Evolutionary conservation across 1,284 basidiomycete genomes (phyloP).

Genomic region (Apiotrichum gracile): DNA sequence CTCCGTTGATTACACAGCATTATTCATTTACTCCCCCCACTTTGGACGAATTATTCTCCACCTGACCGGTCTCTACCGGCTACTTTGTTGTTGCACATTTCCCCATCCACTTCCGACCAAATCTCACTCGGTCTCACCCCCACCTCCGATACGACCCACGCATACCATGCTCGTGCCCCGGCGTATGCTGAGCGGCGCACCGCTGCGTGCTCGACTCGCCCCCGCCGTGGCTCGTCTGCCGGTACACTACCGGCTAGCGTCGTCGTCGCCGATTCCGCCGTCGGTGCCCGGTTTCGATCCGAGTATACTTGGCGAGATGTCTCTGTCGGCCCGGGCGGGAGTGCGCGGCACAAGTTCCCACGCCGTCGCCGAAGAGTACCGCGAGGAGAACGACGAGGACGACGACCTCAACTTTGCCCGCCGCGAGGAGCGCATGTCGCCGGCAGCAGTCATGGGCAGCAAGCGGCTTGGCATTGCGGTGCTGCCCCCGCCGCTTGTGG

Average conservation of each 20-base stretch:
- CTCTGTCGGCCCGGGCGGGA: not conserved
- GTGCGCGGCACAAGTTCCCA: not conserved
- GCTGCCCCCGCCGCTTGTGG: conserved; percentile 59
- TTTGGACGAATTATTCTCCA: not conserved
- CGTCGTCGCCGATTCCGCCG: not conserved
- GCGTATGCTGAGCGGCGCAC: not conserved
- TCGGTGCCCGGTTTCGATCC: not conserved
- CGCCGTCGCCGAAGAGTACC: not conserved
- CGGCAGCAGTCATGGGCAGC: conserved; percentile 72
- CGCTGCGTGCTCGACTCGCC: not conserved
- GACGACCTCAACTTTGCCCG: not conserved
- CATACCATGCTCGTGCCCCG: conserved; percentile 1
- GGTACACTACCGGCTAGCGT: not conserved
- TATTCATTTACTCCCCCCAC: not conserved
- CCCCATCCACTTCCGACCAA: not conserved
- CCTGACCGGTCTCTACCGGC: not conserved
- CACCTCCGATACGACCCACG: not conserved
- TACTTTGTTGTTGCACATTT: not conserved
- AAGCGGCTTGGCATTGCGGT: conserved; percentile 62
- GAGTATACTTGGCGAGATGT: not conserved
- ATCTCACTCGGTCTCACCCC: too few species aligned
- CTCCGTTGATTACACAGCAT: not conserved
- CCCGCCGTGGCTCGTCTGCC: not conserved
- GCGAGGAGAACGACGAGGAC: not conserved
- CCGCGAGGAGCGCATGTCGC: conserved; percentile 58